Evolutionary conservation across 768 basidiomycete species (phyloP).

Genomic region (Galerina sulciceps): DNA sequence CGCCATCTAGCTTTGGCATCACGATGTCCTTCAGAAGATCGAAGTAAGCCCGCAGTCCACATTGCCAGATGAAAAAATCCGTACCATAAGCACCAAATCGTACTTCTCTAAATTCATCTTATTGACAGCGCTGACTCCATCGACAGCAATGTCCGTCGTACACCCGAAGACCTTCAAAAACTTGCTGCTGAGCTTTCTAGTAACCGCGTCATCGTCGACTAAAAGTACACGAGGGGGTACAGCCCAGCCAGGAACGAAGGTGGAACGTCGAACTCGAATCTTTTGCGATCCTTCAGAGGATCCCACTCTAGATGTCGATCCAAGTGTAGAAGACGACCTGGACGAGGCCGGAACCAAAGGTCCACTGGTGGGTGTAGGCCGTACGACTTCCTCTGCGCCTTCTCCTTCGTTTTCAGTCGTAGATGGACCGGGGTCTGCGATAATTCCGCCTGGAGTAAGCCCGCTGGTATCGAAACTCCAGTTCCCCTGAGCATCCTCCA

Average conservation of each 20-base stretch:
- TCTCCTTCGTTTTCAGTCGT: conserved; percentile 10
- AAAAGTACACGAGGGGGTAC: conserved; percentile 89
- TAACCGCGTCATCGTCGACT: conserved; percentile 96
- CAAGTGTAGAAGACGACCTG: conserved; percentile 22
- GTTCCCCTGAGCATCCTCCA: conserved; percentile 53
- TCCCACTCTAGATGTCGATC: conserved; percentile 20
- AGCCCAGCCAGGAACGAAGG: conserved; percentile 89
- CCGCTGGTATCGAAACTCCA: conserved; percentile 59
- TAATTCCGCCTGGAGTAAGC: conserved; percentile 30
- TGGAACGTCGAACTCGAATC: conserved; percentile 72
- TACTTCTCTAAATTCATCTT: conserved; percentile 98
- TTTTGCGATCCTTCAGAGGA: conserved; percentile 39
- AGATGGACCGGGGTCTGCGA: conserved; percentile 19
- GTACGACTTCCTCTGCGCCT: conserved; percentile 41
- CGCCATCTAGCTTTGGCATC: conserved; percentile 88
- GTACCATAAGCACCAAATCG: conserved; percentile 92
- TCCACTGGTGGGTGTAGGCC: conserved; percentile 35
- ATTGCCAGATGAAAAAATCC: conserved; percentile 32
- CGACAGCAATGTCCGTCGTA: conserved; percentile 91
- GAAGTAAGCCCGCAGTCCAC: conserved; percentile 7
- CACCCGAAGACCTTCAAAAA: conserved; percentile 97
- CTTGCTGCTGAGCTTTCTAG: conserved; percentile 85
- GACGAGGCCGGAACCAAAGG: conserved; percentile 2
- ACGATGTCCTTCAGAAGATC: conserved; percentile 77
- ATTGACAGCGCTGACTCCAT: conserved; percentile 89